Evolutionary conservation across 495 filamentous ascomycete genomes (phyloP), one percentile per base, ranked within the genome.

Genomic region (Cryomyces antarcticus): DNA sequence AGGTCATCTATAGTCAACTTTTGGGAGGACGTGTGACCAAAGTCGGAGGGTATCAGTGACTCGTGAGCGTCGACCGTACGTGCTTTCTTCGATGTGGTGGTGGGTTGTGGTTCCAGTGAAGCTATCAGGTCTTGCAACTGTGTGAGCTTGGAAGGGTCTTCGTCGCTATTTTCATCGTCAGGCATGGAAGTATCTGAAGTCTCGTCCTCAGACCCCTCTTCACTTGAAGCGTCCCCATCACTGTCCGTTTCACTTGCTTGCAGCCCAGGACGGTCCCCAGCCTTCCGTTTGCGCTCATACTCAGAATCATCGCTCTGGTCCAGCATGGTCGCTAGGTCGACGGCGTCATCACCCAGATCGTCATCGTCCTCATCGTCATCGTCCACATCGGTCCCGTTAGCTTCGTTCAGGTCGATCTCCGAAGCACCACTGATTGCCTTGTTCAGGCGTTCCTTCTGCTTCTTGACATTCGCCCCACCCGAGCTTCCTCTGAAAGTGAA

Each of bases 1-100:
- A 95, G 67, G 53, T 93, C 84, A 41, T 72, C 72, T 17, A 93
- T 56, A n/a, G 80, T 82, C 36, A 95, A 65, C 58, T 89, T 92
- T 17, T 69, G 61, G 48, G 73, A 71, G 27, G 72, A 68, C 1
- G 63, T 64, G 34, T 72, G 49, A 7, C 72, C 72, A 50, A 69
- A 75, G 39, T 74, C 71, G 1, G 73, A 70, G 2, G 72, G 73
- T 34, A 62, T 60, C 37, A 45, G 57, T 39, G 67, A 68, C 55
- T 78, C 73, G 42, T 69, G 65, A 41, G 38, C 54, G 34, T 66
- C 62, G n/a, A 52, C 46, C 5, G 46, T 42, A 6, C 57, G 63
- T 9, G 39, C 42, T 36, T 51, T 57, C 34, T 51, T 45, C 1
- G 30, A 11, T 54, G 30, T 45, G 46, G 39, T 46, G 43, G 54